Conservation (phyloP, 257 asterid species). For the Capsicum baccatum region DNA sequence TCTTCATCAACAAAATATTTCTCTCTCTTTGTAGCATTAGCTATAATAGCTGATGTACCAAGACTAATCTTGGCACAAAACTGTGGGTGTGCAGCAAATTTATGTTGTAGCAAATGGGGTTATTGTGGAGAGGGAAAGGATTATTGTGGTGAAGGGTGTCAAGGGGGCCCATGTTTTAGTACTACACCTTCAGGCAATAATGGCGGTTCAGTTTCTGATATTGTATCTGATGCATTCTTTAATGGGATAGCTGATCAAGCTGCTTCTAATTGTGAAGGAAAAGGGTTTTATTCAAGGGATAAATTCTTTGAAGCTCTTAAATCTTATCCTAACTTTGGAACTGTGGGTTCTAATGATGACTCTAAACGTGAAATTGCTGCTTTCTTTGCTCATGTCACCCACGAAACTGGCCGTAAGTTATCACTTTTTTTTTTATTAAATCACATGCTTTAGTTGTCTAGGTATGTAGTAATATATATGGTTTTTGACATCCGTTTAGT, state of each 20-base stretch:
- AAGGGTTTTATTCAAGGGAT: slow-evolving; percentile 48
- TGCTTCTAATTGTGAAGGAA: slow-evolving; percentile 42
- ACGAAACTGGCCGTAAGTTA: slow-evolving; percentile 52
- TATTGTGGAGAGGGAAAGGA: slow-evolving; percentile 46
- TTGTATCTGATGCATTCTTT: slow-evolving; percentile 43
- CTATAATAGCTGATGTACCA: slow-evolving; percentile 1
- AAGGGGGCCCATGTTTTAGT: slow-evolving; percentile 40
- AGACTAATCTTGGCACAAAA: slow-evolving; percentile 26
- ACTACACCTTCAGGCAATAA: not conserved
- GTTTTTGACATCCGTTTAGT: too few relatives aligned
- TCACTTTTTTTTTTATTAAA: not conserved
- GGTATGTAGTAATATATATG: too few relatives aligned
- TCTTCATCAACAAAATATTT: not conserved
- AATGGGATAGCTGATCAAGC: slow-evolving; percentile 47
- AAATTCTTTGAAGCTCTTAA: slow-evolving; percentile 49
- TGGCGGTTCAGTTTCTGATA: slow-evolving; percentile 14
- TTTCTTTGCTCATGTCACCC: slow-evolving; percentile 60
- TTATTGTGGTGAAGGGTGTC: slow-evolving; percentile 60
- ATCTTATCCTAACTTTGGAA: slow-evolving; percentile 49
- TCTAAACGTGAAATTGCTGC: slow-evolving; percentile 60
- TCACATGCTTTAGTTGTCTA: not conserved
- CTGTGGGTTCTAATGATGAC: slow-evolving; percentile 45
- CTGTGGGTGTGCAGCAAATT: slow-evolving; percentile 33
- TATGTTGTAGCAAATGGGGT: slow-evolving; percentile 52
- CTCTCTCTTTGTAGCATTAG: not conserved